Percentiles rank a stretch among this genome's conserved stretches.
Conservation (phyloP, 768 basidiomycete genomes). For the Neoboletus subvelutipes region DNA sequence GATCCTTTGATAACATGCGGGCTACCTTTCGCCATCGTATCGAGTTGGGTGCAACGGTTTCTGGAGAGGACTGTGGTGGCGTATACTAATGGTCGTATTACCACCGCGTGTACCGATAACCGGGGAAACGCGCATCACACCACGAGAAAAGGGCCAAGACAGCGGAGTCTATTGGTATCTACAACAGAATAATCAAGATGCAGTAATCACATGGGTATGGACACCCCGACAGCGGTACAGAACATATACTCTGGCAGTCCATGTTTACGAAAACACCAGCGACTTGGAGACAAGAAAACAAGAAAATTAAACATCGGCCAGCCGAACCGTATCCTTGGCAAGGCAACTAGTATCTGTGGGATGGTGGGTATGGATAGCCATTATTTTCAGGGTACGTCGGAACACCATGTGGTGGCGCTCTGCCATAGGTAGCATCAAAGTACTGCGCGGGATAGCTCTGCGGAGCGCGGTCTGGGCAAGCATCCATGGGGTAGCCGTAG, state of each 20-base stretch:
- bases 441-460: conserved; percentile 14
- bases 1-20: conserved; percentile 5
- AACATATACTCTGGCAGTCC: conserved; percentile 12
- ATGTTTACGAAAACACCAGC: conserved; percentile 14
- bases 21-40: conserved; percentile 19
- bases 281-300: conserved; percentile 8
- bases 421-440: conserved; percentile 6
- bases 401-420: conserved; percentile 13
- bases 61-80: background rate
- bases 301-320: conserved; percentile 5
- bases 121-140: background rate
- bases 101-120: background rate
- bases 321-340: background rate
- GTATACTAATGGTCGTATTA: background rate
- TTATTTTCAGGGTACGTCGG: conserved; percentile 13
- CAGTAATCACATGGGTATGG: conserved; percentile 5
- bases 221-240: background rate
- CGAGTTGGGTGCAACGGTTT: background rate
- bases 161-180: conserved; percentile 11
- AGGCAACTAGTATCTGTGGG: conserved; percentile 8
- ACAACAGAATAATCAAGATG: conserved; percentile 12
- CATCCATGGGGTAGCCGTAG: conserved; percentile 13
- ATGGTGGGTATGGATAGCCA: conserved; percentile 10
- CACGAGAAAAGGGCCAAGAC: background rate
- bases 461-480: conserved; percentile 12